Evolutionary conservation across 345 rosid genomes (phyloP), one percentile per base, ranked within the genome.

Genomic region (Linum usitatissimum): DNA sequence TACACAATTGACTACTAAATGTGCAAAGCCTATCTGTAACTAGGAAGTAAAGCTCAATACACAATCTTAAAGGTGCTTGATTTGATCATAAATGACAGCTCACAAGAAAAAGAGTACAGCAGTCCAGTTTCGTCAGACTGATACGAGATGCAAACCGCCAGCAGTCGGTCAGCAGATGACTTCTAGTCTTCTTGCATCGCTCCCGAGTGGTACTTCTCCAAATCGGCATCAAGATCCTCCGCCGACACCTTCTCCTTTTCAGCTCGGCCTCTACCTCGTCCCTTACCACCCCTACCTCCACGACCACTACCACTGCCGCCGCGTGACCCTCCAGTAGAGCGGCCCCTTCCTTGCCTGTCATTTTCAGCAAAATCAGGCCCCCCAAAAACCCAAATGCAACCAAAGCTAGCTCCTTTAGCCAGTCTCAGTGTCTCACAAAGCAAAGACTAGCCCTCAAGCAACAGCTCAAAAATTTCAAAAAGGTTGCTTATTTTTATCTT

Each of bases 171-270:
- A 23, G 2, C 28, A 45, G 51, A 45, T 45, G 51, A 14, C 14
- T 45, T 45, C 51, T 45, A 57, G 31, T 57, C 31, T 30, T 57
- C 60, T 57, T 57, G 31, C 60, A 57, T 57, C 5, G 60, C 60
- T 30, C 72, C 76, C 40, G 68, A 60, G 66, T 73, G 86, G 68
- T 86, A 86, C 62, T 74, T 83, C 63, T 84, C 87, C 80, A 83
- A 58, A 53, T 79, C 83, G 55, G 84, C 82, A 75, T 84, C 84
- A 61, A 86, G 92, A 68, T 76, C 80, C 39, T 81, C 86, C 6
- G 79, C 78, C 31, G 96, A 74, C 8, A 66, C 19, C 14, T 66
- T 60, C 15, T 75, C 64, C 58, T 74, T 72, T 31, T 71, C 76
- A 55, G 67, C 81, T 19, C 56, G 65, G 23, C 71, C 77, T 69